Evolutionary conservation across 495 filamentous ascomycete species (phyloP), one percentile per base, ranked within the genome.

Genomic region (Aspergillus indologenus): DNA sequence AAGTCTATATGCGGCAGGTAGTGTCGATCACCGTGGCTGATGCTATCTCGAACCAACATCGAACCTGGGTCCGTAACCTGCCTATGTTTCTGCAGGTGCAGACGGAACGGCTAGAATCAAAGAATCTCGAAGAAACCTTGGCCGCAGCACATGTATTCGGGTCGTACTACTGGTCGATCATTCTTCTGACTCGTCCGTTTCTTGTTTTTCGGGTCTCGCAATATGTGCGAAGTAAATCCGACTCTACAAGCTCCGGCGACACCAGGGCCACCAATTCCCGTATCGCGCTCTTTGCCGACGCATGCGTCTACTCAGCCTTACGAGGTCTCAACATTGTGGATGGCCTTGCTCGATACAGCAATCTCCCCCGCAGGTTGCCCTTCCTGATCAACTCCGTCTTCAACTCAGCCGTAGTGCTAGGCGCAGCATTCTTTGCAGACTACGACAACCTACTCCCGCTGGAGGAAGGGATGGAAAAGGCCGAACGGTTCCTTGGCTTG

Each of bases 351-450:
- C 79, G 83, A 55, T 81, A 77, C 17, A 66, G 76, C 12, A 85
- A 87, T 57, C 75, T 90, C n/a, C 84, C 88, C 0, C 81, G 77
- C 45, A 76, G 87, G 23, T 83, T 90, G 49, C 87, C 88, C 0
- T 88, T 89, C 55, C 70, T 89, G 61, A 85, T 89, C 58, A 88
- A 90, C 65, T 88, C 87, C 46, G 82, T 89, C 52, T 90, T 91
- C 67, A 82, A 87, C 34, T 86, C 87, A 2, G 85, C 86, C 3
- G 75, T 90, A 4, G 80, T 90, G 11, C 75, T 90, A 3, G 77
- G 87, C 26, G 81, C 86, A 53, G 88, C 88, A 54, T 86, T 88
- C 63, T 90, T 90, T 61, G 83, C 85, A 3, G 79, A 77, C 22
- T 79, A 89, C 22, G 87, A 85, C 64, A 77, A 76, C 53, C 79